A percentile compares a stretch with the other conserved stretches of the same genome.
Evolutionary conservation across 1,139 yeast genomes (phyloP).

Genomic region (Kazachstania sp.): DNA sequence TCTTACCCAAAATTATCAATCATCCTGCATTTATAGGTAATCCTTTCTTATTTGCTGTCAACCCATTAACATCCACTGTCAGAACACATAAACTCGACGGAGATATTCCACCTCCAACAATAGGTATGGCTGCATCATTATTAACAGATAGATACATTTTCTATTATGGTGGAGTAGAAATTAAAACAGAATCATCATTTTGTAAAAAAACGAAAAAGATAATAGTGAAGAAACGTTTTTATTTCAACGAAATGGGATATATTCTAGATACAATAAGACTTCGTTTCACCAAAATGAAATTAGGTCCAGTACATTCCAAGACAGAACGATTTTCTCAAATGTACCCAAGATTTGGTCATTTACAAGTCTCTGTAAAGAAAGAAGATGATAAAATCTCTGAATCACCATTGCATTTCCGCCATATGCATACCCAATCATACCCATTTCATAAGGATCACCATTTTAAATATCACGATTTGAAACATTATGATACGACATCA

Average conservation of each 20-base stretch:
- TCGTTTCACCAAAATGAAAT: constrained; percentile 33
- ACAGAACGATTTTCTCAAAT: neutral
- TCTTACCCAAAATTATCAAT: constrained; percentile 31
- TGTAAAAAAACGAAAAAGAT: constrained; percentile 26
- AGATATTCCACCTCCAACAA: constrained; percentile 35
- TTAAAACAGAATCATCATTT: constrained; percentile 28
- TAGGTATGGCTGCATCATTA: constrained; percentile 34
- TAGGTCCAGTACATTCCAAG: constrained; percentile 31
- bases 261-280: constrained; percentile 35
- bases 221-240: constrained; percentile 29
- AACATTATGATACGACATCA: neutral
- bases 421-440: neutral
- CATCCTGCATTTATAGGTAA: constrained; percentile 34
- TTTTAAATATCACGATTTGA: too few relatives aligned
- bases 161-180: constrained; percentile 41
- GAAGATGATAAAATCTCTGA: neutral
- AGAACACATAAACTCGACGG: constrained; percentile 23
- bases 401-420: neutral
- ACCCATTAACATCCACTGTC: constrained; percentile 32
- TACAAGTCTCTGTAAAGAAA: constrained; percentile 26
- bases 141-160: constrained; percentile 36
- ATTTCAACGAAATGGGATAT: constrained; percentile 34
- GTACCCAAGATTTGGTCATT: constrained; percentile 43
- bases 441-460: neutral
- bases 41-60: constrained; percentile 27